Percentiles rank a stretch among this genome's conserved stretches.
phyloP scores from a whole-genome alignment of 2,329 filamentous ascomycete genomes.

The Colletotrichum sp. region DNA sequence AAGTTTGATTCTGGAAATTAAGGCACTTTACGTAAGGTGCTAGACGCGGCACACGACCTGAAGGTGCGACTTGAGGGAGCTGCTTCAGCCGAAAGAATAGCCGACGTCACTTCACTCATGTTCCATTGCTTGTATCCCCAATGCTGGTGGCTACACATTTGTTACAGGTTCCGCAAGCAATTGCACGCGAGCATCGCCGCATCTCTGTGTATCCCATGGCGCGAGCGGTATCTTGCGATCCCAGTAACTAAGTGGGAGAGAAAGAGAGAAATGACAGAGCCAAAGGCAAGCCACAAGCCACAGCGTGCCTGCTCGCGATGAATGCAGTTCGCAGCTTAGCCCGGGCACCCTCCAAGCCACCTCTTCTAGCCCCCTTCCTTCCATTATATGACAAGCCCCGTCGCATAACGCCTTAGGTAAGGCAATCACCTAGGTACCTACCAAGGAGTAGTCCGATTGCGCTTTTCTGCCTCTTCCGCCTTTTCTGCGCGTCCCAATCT shows the following conservation, averaged over 20 bases:
- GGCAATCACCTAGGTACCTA: neutral
- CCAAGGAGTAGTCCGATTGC: neutral
- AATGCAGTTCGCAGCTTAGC: neutral
- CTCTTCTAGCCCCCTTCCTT: neutral
- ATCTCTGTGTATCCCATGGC: neutral
- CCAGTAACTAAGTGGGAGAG: neutral
- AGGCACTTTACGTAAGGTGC: neutral
- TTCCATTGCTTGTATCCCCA: neutral
- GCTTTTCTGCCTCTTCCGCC: neutral
- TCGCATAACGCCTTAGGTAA: neutral
- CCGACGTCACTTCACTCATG: neutral
- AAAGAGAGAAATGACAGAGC: neutral
- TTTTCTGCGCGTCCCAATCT: neutral
- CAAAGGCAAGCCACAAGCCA: conserved; percentile 12
- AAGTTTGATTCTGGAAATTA: neutral
- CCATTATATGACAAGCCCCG: neutral
- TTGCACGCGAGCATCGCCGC: neutral
- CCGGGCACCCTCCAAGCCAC: neutral
- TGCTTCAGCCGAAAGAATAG: neutral
- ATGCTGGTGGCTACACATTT: neutral
- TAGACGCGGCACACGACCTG: neutral
- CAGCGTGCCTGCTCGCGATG: neutral
- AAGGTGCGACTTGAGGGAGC: neutral
- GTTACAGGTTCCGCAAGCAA: neutral
- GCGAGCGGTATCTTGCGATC: too few relatives aligned